Base-by-base conservation (phyloP, 164 flowering plant genomes). In the Sedum album region DNA sequence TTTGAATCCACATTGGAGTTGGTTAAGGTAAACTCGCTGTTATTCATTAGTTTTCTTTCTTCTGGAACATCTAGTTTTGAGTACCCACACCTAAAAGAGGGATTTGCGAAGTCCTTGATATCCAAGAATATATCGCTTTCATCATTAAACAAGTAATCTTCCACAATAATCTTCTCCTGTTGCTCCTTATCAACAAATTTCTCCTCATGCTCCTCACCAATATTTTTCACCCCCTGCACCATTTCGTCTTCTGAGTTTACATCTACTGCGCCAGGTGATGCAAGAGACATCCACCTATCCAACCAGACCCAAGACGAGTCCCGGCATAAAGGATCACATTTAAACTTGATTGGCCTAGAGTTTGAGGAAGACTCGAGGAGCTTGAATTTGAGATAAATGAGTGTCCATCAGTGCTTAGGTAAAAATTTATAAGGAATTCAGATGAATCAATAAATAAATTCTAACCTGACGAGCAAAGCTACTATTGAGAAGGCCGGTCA, bases 251-350 rank as follows among this genome's bases (percentile, higher is more conserved):
- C 86, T 33, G 72, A 69, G 66, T 71, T 71, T 30, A 66, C 30
- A 73, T 74, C 77, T 42, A 42, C 70, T 60, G 46, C 23, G 66
- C 76, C 78, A 20, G 75, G 66, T 28, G 92, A 69, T 75, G 90
- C 83, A 63, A 78, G 85, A 68, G 87, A 74, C 98, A 86, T 85
- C 98, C 98, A 93, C 73, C 97, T 81, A 82, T 91, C 97, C 80
- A 93, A 78, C 98, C 98, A 93, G 55, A 79, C 79, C 98, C 98
- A 93, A 35, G 88, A 79, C 46, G 91, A 87, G 76, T 85, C 78
- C 10, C 81, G 76, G 69, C 69, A 81, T 28, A 76, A 73, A 46
- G 93, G 84, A 77, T 89, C 96, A 80, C 97, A 91, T 67, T 87
- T 87, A 41, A 93, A 81, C 60, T 77, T 64, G 72, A 88, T 85